Evolutionary conservation across 1,139 yeast species (phyloP), one percentile per base, ranked within the genome.

Genomic region (Hansenula sp.): DNA sequence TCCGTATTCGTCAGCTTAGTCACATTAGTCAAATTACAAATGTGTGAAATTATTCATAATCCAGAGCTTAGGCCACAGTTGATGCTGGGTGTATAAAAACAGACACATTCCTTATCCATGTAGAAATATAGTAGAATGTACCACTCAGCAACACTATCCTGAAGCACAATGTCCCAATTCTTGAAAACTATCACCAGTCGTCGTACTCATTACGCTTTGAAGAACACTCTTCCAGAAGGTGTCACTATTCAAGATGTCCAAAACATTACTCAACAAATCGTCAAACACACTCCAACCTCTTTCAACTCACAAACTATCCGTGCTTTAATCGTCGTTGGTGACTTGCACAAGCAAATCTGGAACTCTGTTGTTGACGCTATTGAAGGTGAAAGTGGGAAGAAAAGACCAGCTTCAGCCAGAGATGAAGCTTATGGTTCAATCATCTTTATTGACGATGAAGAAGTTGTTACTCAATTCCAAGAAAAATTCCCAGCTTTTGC

Each of bases 271-370:
- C 66, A 64, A 47, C 50, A 57, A 20, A 56, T 66, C 34, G 57
- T 67, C 44, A 66, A 64, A 51, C 57, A 68, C 53, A 64, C 70
- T 9, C 73, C 74, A 51, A 66, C 73, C 17, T 57, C 71, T n/a
- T 68, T 68, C 65, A 71, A 71, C 63, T 65, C 69, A 34, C 77
- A 71, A 55, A 61, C 65, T 34, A 60, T 66, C 53, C 64, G 76
- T 37, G 72, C 73, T 14, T 49, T 66, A 19, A 59, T 69, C 44
- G 41, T 69, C 37, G 61, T 63, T 44, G 75, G 73, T 41, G 67
- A 53, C 4, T 49, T 66, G 35, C 73, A 69, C 62, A 62, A 61
- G 43, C 50, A 60, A 40, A 64, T 70, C 18, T 71, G 77, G 77
- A 57, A 57, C 41, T 41, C 56, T 11, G 70, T 65, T 27, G 57